phyloP scores from a whole-genome alignment of 306 rosid genomes.

The Quercus gilva region DNA sequence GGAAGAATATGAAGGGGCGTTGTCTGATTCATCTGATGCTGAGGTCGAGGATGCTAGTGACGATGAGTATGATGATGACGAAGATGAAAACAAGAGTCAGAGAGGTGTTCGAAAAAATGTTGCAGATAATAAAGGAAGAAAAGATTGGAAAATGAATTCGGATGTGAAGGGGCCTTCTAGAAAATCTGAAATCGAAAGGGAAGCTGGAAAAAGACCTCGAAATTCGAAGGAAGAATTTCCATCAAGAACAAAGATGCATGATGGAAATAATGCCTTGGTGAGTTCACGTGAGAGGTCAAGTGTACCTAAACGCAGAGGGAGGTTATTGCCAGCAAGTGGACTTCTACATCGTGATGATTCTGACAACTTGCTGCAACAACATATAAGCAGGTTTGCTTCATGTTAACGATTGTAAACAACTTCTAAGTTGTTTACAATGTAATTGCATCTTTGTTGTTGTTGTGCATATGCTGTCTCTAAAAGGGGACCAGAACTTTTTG shows the following conservation, averaged over 20 bases:
- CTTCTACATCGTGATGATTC: no score
- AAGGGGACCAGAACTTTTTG: constrained; percentile 27
- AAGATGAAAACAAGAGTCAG: no score
- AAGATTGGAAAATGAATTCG: constrained; percentile 15
- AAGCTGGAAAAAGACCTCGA: constrained; percentile 1
- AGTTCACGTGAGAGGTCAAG: constrained; percentile 22
- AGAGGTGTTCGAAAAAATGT: constrained; percentile 18
- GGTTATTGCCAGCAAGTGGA: neutral
- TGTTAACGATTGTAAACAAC: no score
- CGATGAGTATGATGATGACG: no score
- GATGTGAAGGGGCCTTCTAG: constrained; percentile 17
- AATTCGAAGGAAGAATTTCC: constrained; percentile 18
- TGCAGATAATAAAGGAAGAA: constrained; percentile 14
- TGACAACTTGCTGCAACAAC: no score
- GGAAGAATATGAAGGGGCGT: no score
- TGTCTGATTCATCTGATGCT: no score
- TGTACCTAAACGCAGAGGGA: constrained; percentile 18
- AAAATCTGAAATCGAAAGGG: constrained; percentile 33
- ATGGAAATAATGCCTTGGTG: constrained; percentile 15
- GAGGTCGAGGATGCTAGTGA: no score
- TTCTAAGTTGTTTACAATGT: no score
- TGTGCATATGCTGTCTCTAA: constrained; percentile 2
- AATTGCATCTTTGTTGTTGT: neutral
- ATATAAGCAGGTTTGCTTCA: no score
- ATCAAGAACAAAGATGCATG: constrained; percentile 11